These are phyloP conservation scores for Talaromyces sp. DNA, from an alignment of 2,329 filamentous ascomycete genomes.

Conservation along the genomic window DNA sequence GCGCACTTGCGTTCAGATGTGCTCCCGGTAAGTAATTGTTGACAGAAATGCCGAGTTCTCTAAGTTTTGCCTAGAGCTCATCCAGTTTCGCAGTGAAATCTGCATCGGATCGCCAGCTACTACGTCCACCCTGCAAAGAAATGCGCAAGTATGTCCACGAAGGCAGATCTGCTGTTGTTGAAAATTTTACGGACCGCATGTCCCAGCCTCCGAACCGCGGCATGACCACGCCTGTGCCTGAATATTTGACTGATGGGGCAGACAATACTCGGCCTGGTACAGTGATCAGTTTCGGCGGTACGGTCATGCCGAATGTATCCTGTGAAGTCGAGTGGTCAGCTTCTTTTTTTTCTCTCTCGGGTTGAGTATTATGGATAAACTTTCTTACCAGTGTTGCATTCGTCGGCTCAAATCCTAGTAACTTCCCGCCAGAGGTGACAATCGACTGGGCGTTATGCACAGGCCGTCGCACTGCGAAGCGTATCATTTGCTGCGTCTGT, in stretches of 20 bases:
- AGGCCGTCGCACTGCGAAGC: conserved; percentile 62
- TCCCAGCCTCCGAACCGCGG: conserved; percentile 62
- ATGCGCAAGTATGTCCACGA: conserved; percentile 26
- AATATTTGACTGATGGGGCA: conserved; percentile 59
- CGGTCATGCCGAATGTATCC: conserved; percentile 25
- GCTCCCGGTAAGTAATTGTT: not conserved
- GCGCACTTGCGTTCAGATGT: not conserved
- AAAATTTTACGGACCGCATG: conserved; percentile 55
- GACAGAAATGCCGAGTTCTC: not conserved
- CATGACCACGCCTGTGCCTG: conserved; percentile 23
- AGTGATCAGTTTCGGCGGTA: conserved; percentile 56
- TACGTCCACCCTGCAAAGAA: not conserved
- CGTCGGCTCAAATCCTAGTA: not conserved
- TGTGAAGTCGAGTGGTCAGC: not conserved
- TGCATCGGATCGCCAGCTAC: not conserved
- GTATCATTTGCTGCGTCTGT: conserved; percentile 63
- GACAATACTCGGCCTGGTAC: conserved; percentile 65
- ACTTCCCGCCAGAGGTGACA: conserved; percentile 42
- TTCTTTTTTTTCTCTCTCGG: conserved; percentile 15
- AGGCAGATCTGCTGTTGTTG: conserved; percentile 40
- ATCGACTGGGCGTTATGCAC: conserved; percentile 62
- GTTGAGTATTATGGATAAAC: not conserved
- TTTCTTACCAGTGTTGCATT: not conserved
- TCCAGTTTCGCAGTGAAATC: not conserved
- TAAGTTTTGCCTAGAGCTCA: conserved; percentile 3